Percentiles rank a stretch among this genome's conserved stretches.
Conservation (phyloP, 352 stramenopile genomes). For the Labyrinthula sp. region DNA sequence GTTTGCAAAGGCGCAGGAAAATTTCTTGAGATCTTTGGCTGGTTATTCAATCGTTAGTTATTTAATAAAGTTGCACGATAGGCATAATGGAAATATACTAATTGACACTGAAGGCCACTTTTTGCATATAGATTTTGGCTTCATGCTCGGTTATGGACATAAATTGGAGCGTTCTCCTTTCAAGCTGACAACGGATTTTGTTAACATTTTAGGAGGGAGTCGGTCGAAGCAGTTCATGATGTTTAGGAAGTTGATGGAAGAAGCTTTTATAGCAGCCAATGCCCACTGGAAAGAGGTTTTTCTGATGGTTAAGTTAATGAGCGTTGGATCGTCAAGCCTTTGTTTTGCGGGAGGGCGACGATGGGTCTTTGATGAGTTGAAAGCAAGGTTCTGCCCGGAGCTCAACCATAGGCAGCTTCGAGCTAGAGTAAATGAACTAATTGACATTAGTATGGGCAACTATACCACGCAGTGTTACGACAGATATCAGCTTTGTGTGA, state of each 20-base stretch:
- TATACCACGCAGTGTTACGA: constrained; percentile 88
- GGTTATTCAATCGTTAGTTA: constrained; percentile 94
- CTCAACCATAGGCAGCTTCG: constrained; percentile 72
- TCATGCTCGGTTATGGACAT: constrained; percentile 90
- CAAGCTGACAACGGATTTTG: constrained; percentile 97
- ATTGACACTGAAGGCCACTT: constrained; percentile 90
- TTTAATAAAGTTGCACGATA: constrained; percentile 95
- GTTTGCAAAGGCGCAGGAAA: constrained; percentile 69
- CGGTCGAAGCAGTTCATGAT: constrained; percentile 67
- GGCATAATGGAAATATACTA: constrained; percentile 99
- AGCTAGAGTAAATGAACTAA: constrained; percentile 79
- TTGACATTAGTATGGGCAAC: constrained; percentile 82
- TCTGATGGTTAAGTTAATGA: constrained; percentile 67
- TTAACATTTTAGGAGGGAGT: constrained; percentile 83
- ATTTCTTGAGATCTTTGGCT: constrained; percentile 87
- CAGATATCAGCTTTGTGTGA: constrained; percentile 72
- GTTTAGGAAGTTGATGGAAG: constrained; percentile 80
- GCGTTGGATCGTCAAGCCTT: constrained; percentile 53
- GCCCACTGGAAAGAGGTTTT: constrained; percentile 81
- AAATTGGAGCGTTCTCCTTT: constrained; percentile 95
- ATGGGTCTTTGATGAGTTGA: constrained; percentile 52
- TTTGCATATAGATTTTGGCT: constrained; percentile 99
- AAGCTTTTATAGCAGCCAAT: constrained; percentile 74
- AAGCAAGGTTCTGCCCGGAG: constrained; percentile 70
- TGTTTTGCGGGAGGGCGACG: constrained; percentile 55